Conservation (phyloP, 2,329 filamentous ascomycete species). For the Cladophialophora immunda region DNA sequence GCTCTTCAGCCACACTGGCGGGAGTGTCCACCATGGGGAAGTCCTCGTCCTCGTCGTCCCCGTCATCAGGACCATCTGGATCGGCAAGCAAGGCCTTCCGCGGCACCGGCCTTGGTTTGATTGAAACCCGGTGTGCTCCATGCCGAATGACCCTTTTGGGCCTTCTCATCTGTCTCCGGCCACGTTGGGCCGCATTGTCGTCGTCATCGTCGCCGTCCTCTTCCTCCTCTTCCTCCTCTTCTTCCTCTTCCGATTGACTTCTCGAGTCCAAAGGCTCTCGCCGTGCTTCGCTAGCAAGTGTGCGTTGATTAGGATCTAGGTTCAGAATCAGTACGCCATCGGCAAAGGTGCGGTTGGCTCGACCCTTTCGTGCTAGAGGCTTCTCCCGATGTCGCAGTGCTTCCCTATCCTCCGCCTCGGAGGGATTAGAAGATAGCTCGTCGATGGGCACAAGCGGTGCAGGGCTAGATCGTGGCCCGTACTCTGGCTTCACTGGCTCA, state of each 20-base stretch:
- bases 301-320: slow-evolving; percentile 70
- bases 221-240: slow-evolving; percentile 52
- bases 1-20: background rate
- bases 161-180: slow-evolving; percentile 2
- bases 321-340: slow-evolving; percentile 73
- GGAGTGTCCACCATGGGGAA: slow-evolving; percentile 34
- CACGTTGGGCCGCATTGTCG: background rate
- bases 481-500: slow-evolving; percentile 44
- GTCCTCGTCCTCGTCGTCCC: slow-evolving; percentile 23
- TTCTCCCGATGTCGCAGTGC: slow-evolving; percentile 30
- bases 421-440: slow-evolving; percentile 29
- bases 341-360: slow-evolving; percentile 56
- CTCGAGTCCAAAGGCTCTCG: slow-evolving; percentile 59
- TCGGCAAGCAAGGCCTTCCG: background rate
- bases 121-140: background rate
- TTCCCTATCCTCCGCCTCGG: slow-evolving; percentile 38
- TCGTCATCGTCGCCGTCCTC: slow-evolving; percentile 26
- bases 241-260: slow-evolving; percentile 55
- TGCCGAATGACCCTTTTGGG: background rate
- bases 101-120: background rate
- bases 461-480: slow-evolving; percentile 44
- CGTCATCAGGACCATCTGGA: background rate
- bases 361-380: slow-evolving; percentile 42
- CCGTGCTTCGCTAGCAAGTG: slow-evolving; percentile 69
- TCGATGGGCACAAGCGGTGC: slow-evolving; percentile 45